These are phyloP conservation scores for Penicillium arizonense DNA, from an alignment of 495 filamentous ascomycete genomes.

Conservation along the genomic window DNA sequence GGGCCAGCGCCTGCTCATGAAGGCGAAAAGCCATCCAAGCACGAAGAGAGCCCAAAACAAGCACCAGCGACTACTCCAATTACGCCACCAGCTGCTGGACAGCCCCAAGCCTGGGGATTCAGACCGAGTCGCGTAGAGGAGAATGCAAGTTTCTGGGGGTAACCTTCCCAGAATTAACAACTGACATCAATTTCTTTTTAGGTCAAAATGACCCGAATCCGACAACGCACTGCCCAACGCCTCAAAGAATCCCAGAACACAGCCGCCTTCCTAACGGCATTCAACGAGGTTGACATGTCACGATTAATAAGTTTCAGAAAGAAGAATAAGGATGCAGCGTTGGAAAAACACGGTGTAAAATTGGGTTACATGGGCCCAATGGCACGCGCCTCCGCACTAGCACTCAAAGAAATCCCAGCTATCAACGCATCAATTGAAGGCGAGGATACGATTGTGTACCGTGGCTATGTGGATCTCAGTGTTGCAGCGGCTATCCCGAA, in stretches of 20 bases:
- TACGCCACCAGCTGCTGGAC: too few species aligned
- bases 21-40: too few species aligned
- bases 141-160: slow-evolving; percentile 44
- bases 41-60: slow-evolving; percentile 27
- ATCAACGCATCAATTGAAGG: slow-evolving; percentile 91
- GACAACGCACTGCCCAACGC: slow-evolving; percentile 83
- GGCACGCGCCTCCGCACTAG: slow-evolving; percentile 75
- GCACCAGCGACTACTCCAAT: slow-evolving; percentile 6
- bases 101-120: slow-evolving; percentile 5
- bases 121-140: slow-evolving; percentile 74
- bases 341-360: slow-evolving; percentile 87
- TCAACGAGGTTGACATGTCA: slow-evolving; percentile 96
- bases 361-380: slow-evolving; percentile 93
- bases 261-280: slow-evolving; percentile 84
- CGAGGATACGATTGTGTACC: slow-evolving; percentile 87
- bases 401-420: slow-evolving; percentile 79
- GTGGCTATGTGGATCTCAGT: slow-evolving; percentile 89
- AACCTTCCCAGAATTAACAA: too few species aligned
- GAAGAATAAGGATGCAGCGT: slow-evolving; percentile 78
- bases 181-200: slow-evolving; percentile 21
- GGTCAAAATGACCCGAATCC: slow-evolving; percentile 98
- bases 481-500: slow-evolving; percentile 94
- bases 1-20: too few species aligned
- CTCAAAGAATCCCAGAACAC: slow-evolving; percentile 94
- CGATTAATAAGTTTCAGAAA: slow-evolving; percentile 83